Conservation (phyloP, 2,329 filamentous ascomycete genomes). For the Diaporthe sp. region DNA sequence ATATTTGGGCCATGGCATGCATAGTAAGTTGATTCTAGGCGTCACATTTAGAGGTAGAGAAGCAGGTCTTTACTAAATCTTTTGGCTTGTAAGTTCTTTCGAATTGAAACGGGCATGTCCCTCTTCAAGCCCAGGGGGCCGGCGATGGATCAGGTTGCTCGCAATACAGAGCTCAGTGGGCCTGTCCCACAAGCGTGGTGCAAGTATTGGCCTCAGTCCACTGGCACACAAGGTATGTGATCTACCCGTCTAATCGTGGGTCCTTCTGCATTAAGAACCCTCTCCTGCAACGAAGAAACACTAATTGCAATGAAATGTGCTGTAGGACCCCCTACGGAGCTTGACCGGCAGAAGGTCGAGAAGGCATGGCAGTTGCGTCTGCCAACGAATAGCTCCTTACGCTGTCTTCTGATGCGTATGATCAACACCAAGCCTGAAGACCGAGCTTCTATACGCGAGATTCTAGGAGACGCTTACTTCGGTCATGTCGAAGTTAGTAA, state of each 20-base stretch:
- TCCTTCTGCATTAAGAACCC: background rate
- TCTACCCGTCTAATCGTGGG: background rate
- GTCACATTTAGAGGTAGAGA: background rate
- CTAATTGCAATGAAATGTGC: background rate
- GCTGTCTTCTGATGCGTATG: slow-evolving; percentile 5
- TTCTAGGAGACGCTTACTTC: background rate
- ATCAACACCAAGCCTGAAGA: background rate
- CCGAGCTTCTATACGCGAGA: background rate
- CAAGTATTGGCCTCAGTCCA: background rate
- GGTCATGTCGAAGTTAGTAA: background rate
- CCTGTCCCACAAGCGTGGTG: slow-evolving; percentile 4
- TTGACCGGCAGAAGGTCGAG: background rate
- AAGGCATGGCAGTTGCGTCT: slow-evolving; percentile 6
- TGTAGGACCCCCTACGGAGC: background rate
- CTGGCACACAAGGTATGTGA: background rate
- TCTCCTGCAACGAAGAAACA: background rate
- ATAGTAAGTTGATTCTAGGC: background rate
- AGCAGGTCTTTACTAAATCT: background rate
- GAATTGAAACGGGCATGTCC: background rate
- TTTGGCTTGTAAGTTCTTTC: background rate
- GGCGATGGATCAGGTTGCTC: background rate
- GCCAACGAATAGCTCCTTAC: background rate
- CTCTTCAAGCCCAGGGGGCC: background rate
- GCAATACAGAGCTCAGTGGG: slow-evolving; percentile 3
- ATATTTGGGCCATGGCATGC: slow-evolving; percentile 3